A percentile compares a stretch with the other conserved stretches of the same genome.
Conservation (phyloP, 208 protist genomes). For the Leishmania lainsoni region DNA sequence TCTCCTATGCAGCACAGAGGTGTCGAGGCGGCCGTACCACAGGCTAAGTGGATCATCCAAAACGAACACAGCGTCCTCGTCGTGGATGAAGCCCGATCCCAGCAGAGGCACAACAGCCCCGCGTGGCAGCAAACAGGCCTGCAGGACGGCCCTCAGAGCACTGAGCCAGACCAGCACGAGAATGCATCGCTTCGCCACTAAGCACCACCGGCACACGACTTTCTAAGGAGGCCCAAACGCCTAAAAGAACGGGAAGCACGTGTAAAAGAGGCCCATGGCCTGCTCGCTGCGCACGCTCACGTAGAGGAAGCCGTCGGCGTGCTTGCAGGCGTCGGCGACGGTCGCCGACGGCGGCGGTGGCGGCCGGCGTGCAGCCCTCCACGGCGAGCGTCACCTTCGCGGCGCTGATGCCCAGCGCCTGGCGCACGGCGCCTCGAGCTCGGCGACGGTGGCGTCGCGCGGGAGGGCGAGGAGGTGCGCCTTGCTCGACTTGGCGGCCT, state of each 20-base stretch:
- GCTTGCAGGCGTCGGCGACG: constrained; percentile 13
- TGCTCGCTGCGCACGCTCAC: constrained; percentile 8
- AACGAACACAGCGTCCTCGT: too few relatives aligned
- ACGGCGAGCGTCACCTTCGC: constrained; percentile 25
- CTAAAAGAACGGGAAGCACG: neutral
- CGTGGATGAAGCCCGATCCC: too few relatives aligned
- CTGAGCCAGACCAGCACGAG: too few relatives aligned
- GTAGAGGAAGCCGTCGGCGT: constrained; percentile 18
- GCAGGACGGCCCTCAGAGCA: too few relatives aligned
- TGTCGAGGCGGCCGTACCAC: too few relatives aligned
- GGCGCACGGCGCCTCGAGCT: constrained; percentile 21
- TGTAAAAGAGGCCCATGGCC: neutral
- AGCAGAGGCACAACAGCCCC: too few relatives aligned
- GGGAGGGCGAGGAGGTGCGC: constrained; percentile 27
- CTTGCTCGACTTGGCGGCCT: constrained; percentile 28
- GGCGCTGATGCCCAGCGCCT: constrained; percentile 4
- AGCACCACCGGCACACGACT: too few relatives aligned
- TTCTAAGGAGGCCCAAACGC: too few relatives aligned
- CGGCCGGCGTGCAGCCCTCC: constrained; percentile 28
- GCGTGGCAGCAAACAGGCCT: too few relatives aligned
- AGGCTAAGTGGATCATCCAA: too few relatives aligned
- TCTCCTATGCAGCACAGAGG: too few relatives aligned
- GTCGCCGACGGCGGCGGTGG: constrained; percentile 14
- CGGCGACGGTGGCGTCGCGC: constrained; percentile 18
- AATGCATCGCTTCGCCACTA: too few relatives aligned